Evolutionary conservation across 768 basidiomycete genomes (phyloP).

Genomic region (Daedalea quercina): DNA sequence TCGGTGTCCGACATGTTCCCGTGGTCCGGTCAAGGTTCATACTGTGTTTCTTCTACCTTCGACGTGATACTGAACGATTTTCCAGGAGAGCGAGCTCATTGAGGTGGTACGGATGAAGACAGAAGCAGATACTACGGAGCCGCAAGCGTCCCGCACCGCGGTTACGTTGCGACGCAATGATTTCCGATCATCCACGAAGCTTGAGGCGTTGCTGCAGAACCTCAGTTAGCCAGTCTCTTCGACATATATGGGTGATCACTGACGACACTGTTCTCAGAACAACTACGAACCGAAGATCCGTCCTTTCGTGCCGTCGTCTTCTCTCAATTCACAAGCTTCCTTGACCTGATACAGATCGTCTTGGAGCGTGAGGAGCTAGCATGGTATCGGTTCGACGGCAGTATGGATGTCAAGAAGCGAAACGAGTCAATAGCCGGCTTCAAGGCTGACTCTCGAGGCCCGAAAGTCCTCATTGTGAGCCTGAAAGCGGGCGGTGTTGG

Average conservation of each 20-base stretch:
- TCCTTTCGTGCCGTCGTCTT: slow-evolving; percentile 82
- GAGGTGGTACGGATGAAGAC: slow-evolving; percentile 49
- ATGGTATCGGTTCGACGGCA: slow-evolving; percentile 84
- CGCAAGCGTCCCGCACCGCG: slow-evolving; percentile 32
- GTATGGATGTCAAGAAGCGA: slow-evolving; percentile 83
- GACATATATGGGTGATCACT: too few relatives aligned
- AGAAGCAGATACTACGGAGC: slow-evolving; percentile 18
- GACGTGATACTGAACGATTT: not conserved
- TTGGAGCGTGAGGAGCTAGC: slow-evolving; percentile 63
- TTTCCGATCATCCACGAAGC: slow-evolving; percentile 86
- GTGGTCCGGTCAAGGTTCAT: slow-evolving; percentile 55
- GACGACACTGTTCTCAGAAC: slow-evolving; percentile 30
- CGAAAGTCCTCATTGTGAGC: slow-evolving; percentile 73
- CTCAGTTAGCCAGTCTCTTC: slow-evolving; percentile 58
- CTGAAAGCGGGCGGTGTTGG: slow-evolving; percentile 92
- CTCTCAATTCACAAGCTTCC: slow-evolving; percentile 84
- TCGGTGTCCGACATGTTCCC: slow-evolving; percentile 73
- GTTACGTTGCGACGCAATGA: slow-evolving; percentile 71
- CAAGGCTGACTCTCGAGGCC: slow-evolving; percentile 56
- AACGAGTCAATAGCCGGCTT: slow-evolving; percentile 73
- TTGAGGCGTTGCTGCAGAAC: slow-evolving; percentile 73
- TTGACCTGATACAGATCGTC: slow-evolving; percentile 71
- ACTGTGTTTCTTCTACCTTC: not conserved
- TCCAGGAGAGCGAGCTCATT: slow-evolving; percentile 51
- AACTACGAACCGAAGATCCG: slow-evolving; percentile 64